Base-by-base conservation (phyloP, 2,329 filamentous ascomycete genomes). In the Aspergillus chevalieri region DNA sequence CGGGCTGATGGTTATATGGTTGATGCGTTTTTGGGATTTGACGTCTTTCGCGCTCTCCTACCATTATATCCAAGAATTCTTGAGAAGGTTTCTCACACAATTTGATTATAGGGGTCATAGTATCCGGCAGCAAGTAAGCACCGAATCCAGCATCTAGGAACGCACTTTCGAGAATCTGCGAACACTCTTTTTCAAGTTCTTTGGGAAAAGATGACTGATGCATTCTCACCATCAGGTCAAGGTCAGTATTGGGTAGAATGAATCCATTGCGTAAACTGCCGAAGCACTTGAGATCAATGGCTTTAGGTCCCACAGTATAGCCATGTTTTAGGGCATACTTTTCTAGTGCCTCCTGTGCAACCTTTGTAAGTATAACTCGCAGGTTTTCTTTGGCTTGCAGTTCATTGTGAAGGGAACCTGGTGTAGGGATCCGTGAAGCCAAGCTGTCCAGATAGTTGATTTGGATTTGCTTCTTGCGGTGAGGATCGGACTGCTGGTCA, bases 71-170 rank as follows among this genome's bases (percentile, higher is more conserved):
- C 12, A 78, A 78, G 1, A 94, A 74, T 49, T 78, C 74, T 2
- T 77, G 68, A 0, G 80, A 77, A 2, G 89, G 89, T 39, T 73
- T 79, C 64, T 92, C 79, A 61, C 89, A 95, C 14, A 95, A 77
- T 64, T 94, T 93, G 65, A 95, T 85, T 56, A 95, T 94, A 0
- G 90, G 89, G 3, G 95, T 86, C 53, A 89, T 79, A 1, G 89
- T 93, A 47, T 83, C 81, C 2, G 86, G 87, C 2, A 95, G 76
- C 3, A 95, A 75, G 4, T 88, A 81, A 14, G 87, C 89, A 2
- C 89, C 89, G 55, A 87, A 81, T 0, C 87, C 87, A 24, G 79
- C 73, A 14, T 86, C 78, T 4, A 95, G 74, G 10, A 95, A 78
- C 3, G 80, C 81, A 64, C 85, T 87, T 63, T 94, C 89, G 2